Evolutionary conservation across 1,284 basidiomycete species (phyloP), one percentile per base, ranked within the genome.

Genomic region (Lentinula novae-zelandiae): DNA sequence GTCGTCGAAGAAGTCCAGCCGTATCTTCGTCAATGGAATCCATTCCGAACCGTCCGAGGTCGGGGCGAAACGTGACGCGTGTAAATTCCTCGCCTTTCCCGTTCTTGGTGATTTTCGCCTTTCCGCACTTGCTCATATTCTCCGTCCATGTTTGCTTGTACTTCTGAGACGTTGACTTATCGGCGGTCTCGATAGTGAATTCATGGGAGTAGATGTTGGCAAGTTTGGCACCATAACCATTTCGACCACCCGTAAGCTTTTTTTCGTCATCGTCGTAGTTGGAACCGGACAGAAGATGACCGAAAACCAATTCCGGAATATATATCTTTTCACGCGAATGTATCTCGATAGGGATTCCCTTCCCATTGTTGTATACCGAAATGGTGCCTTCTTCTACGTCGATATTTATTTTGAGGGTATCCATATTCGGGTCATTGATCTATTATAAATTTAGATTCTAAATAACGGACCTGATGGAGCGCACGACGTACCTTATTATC

Each of bases 261-360:
- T 96, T 98, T 78, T 99, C 96, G 73, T 96, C 93, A 70, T 99
- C 97, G 72, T 99, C 96, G 71, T 98, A 99, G 77, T 99, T 99
- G 61, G 95, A 97, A 20, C 93, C 95, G 0, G 97, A 95, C 49
- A 99, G 83, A 9, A 99, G 83, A 73, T 98, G 90, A 15, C 96
- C 97, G 71, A 99, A 99, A 70, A 99, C 98, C 65, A 99, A 84
- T 70, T 99, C 95, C 0, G 97, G 97, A 63, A 99, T 98, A 76
- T 94, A 97, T 46, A 97, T 92, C 68, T 92, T 91, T 77, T 98
- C 95, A 69, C 87, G 91, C 33, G 87, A 86, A 76, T 99, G 96
- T 67, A 97, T 92, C 76, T 98, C 94, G 68, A 99, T 92, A 10
- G 97, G 97, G 68, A 99, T 99, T 71, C 97, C 97, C 46, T 85